Evolutionary conservation across 2,329 filamentous ascomycete genomes (phyloP).

Genomic region (Talaromyces atroroseus): DNA sequence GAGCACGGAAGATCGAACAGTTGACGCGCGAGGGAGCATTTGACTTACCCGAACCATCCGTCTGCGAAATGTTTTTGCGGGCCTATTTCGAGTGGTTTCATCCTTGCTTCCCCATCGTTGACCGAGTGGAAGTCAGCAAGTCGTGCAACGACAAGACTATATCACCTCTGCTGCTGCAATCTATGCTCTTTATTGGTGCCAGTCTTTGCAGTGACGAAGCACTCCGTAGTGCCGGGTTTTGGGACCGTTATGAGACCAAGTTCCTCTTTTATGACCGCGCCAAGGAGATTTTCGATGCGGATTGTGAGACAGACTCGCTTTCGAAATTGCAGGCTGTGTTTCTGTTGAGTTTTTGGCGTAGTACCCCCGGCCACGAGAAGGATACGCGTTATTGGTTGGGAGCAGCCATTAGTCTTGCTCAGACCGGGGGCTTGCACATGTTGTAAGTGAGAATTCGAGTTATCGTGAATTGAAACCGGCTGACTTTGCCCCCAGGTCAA

Average conservation of each 20-base stretch:
- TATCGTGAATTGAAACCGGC: neutral
- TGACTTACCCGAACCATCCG: slow-evolving; percentile 40
- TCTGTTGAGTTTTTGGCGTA: slow-evolving; percentile 53
- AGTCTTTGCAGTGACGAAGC: slow-evolving; percentile 48
- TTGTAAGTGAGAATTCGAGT: slow-evolving; percentile 19
- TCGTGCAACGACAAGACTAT: slow-evolving; percentile 38
- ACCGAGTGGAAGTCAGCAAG: slow-evolving; percentile 41
- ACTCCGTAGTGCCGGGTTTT: slow-evolving; percentile 43
- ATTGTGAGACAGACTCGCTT: slow-evolving; percentile 49
- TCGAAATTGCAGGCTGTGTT: slow-evolving; percentile 49
- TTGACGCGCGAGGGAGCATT: slow-evolving; percentile 40
- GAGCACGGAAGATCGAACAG: slow-evolving; percentile 30
- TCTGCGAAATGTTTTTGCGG: slow-evolving; percentile 41
- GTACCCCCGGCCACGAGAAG: slow-evolving; percentile 44
- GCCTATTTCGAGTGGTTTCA: slow-evolving; percentile 56
- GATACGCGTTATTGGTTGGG: slow-evolving; percentile 49
- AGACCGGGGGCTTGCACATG: slow-evolving; percentile 41
- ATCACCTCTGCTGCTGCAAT: slow-evolving; percentile 48
- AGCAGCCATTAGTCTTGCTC: slow-evolving; percentile 48
- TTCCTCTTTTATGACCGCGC: slow-evolving; percentile 47
- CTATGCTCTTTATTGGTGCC: slow-evolving; percentile 52
- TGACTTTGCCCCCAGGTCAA: slow-evolving; percentile 21
- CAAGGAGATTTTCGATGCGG: slow-evolving; percentile 49
- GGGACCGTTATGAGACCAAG: slow-evolving; percentile 47
- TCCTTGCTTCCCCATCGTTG: slow-evolving; percentile 51